These are phyloP conservation scores for Ophiostoma montium DNA, from an alignment of 2,329 filamentous ascomycete species.

Conservation along the genomic window DNA sequence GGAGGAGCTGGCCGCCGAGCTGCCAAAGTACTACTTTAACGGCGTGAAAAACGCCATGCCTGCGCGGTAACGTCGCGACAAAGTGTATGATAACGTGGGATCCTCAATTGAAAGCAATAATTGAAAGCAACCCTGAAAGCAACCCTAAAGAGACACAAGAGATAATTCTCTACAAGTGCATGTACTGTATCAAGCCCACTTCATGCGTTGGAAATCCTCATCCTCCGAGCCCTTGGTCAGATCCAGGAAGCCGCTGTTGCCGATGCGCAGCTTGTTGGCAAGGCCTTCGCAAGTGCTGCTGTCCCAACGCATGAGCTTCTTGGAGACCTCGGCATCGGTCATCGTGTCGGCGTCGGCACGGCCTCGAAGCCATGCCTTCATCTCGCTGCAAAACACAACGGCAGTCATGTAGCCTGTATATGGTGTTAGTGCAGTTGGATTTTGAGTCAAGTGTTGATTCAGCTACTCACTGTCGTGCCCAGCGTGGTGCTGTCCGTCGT, in stretches of 20 bases:
- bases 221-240: neutral
- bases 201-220: neutral
- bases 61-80: constrained; percentile 39
- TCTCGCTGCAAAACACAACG: constrained; percentile 23
- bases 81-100: neutral
- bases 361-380: constrained; percentile 7
- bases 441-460: no score
- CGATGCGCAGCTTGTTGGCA: constrained; percentile 16
- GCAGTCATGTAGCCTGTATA: constrained; percentile 24
- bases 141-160: neutral
- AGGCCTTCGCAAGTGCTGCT: constrained; percentile 11
- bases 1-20: constrained; percentile 62
- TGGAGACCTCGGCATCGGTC: neutral
- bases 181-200: constrained; percentile 9
- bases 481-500: neutral
- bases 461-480: constrained; percentile 3
- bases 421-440: no score
- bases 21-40: constrained; percentile 56
- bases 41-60: constrained; percentile 72
- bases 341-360: neutral
- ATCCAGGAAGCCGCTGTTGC: constrained; percentile 10
- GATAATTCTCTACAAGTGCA: constrained; percentile 7
- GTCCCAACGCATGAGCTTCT: constrained; percentile 13
- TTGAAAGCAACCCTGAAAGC: neutral
- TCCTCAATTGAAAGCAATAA: neutral